These are phyloP conservation scores for Cercophora samala DNA, from an alignment of 495 filamentous ascomycete genomes.

Conservation along the genomic window DNA sequence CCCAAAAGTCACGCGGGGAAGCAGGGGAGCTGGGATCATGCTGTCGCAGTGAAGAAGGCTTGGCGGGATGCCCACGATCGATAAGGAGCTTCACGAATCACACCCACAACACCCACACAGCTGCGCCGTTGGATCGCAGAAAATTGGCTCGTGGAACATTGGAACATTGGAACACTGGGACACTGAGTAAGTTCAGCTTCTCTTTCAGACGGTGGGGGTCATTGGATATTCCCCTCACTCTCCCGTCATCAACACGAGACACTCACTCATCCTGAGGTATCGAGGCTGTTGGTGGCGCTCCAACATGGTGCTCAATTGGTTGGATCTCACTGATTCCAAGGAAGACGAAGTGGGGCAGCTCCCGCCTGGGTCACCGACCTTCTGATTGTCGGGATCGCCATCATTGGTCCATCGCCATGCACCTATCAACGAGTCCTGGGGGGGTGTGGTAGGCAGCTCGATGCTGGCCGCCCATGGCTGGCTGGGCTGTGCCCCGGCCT, in stretches of 20 bases:
- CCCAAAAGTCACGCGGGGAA: background rate
- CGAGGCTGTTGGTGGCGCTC: conserved; percentile 10
- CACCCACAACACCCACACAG: too few relatives aligned
- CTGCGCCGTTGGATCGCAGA: background rate
- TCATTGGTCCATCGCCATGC: conserved; percentile 15
- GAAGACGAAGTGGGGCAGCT: conserved; percentile 4
- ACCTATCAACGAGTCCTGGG: conserved; percentile 10
- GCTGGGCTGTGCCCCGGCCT: conserved; percentile 1
- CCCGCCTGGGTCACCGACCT: background rate
- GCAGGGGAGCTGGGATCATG: background rate
- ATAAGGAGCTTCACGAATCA: background rate
- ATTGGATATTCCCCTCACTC: background rate
- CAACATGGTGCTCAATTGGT: conserved; percentile 4
- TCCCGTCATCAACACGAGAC: background rate
- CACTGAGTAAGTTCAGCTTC: background rate
- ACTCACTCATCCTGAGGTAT: background rate
- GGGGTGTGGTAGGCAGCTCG: conserved; percentile 1
- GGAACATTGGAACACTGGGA: background rate
- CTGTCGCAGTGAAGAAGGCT: background rate
- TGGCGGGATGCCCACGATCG: background rate
- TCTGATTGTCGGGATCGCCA: conserved; percentile 20
- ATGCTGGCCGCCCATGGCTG: background rate
- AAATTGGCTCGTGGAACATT: background rate
- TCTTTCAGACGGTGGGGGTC: background rate
- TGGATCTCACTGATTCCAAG: conserved; percentile 7